phyloP scores from a whole-genome alignment of 352 stramenopile genomes.

The Aphanomyces invadans region DNA sequence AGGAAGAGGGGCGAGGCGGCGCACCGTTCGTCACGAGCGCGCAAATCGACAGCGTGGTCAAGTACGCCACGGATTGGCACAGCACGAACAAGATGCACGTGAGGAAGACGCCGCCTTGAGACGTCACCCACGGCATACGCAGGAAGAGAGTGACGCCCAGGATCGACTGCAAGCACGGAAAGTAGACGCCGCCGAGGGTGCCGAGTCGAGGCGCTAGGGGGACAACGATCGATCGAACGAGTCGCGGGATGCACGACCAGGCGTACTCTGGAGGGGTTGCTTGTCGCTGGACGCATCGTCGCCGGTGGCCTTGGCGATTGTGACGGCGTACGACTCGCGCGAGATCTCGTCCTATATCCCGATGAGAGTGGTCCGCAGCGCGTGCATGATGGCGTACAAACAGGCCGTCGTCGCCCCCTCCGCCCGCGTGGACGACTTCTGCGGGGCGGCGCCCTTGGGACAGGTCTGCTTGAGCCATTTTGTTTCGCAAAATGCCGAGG shows the following conservation, averaged over 20 bases:
- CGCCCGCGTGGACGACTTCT: conserved; percentile 14
- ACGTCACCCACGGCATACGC: conserved; percentile 27
- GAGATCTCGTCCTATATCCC: conserved; percentile 23
- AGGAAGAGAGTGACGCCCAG: conserved; percentile 28
- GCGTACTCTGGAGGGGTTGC: neutral
- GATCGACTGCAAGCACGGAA: conserved; percentile 26
- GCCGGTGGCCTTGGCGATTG: conserved; percentile 3
- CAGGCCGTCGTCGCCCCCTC: neutral
- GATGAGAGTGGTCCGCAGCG: neutral
- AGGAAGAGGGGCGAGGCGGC: neutral
- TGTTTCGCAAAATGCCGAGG: neutral
- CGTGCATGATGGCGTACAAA: conserved; percentile 9
- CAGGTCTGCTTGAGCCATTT: neutral
- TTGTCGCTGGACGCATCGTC: conserved; percentile 2
- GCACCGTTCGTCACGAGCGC: conserved; percentile 28
- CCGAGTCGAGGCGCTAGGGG: no score
- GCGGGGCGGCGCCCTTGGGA: neutral
- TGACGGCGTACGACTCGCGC: conserved; percentile 1
- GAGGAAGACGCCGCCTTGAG: conserved; percentile 25
- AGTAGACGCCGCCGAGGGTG: conserved; percentile 28
- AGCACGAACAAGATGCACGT: conserved; percentile 27
- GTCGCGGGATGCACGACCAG: no score
- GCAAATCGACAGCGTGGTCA: conserved; percentile 28
- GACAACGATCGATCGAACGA: no score
- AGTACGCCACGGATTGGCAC: conserved; percentile 25